Percentiles rank a stretch among this genome's conserved stretches.
These are phyloP conservation scores for Musa schizocarpa DNA, from an alignment of 176 grass and related monocot species.

Conservation along the genomic window DNA sequence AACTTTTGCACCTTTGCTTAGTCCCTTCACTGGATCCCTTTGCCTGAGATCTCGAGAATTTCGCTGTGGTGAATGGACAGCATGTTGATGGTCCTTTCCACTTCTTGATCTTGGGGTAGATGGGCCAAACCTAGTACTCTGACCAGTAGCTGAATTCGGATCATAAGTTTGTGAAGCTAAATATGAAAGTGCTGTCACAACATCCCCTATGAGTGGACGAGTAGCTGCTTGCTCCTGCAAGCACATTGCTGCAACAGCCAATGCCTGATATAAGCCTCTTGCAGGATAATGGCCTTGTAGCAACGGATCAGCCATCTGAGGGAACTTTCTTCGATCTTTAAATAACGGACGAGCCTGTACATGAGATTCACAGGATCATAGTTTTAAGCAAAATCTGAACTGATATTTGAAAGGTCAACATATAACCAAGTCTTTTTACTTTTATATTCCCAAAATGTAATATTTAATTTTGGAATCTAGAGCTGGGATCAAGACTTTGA, in stretches of 20 bases:
- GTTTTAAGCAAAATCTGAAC: not conserved
- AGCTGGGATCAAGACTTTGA: too few relatives aligned
- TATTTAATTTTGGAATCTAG: not conserved
- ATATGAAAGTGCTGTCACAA: too few relatives aligned
- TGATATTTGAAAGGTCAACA: too few relatives aligned
- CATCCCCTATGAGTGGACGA: too few relatives aligned
- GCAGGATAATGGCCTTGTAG: constrained; percentile 65
- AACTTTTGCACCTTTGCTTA: constrained; percentile 30
- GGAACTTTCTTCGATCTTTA: constrained; percentile 79
- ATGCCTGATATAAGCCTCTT: constrained; percentile 82
- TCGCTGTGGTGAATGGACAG: not conserved
- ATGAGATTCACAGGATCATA: constrained; percentile 26
- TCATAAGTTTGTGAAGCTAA: constrained; percentile 47
- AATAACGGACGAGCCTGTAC: constrained; percentile 83
- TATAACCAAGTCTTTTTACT: too few relatives aligned
- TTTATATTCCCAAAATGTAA: too few relatives aligned
- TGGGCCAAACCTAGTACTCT: constrained; percentile 43
- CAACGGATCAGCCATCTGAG: constrained; percentile 82
- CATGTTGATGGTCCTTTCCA: constrained; percentile 38
- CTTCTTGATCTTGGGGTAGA: constrained; percentile 47
- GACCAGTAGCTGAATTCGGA: constrained; percentile 44
- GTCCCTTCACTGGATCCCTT: constrained; percentile 30
- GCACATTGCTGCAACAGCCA: constrained; percentile 41
- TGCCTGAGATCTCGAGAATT: constrained; percentile 42
- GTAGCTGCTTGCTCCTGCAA: too few relatives aligned